Base-by-base conservation (phyloP, 306 rosid genomes). In the Spatholobus suberectus region DNA sequence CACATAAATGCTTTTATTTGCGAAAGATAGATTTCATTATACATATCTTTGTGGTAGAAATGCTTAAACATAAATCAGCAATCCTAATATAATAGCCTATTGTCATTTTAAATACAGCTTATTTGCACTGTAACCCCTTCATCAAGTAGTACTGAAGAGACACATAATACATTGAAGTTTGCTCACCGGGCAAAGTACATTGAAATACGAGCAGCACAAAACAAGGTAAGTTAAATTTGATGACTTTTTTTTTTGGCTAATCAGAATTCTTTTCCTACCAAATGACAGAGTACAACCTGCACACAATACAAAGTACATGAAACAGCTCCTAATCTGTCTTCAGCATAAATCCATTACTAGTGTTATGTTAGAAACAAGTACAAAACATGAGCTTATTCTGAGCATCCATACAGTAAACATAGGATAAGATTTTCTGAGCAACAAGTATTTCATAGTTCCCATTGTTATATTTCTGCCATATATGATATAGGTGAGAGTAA, bases 151-250 rank as follows among this genome's bases (percentile, higher is more conserved):
- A 87, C 91, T 9, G 99, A 96, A 86, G 99, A 96, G 92, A 96
- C 98, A 1, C 97, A 96, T 78, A 96, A 96, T 81, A 96, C 99
- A 5, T 85, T 96, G 82, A 96, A 96, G 87, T 96, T 96, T 84
- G 99, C 99, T 35, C 99, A 96, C 87, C 93, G 99, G 66, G 97
- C 97, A 47, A 96, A 96, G 82, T 98, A 96, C 82, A 92, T 96
- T 27, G 99, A 96, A 90, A 96, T 96, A 85, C 91, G 91, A 86
- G 95, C 99, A 32, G 92, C 99, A 71, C 99, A 96, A 78, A 96
- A 96, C 86, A 96, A 90, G 92, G 99, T 85, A 80, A 68, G 46
- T 77, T 80, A 62, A 34, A 65, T 84, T 55, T 79, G 38, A 44
- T 46, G 49, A 20, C 11, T 4, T 38, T 40, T 12, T n/a, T 26